These are phyloP conservation scores for Botryotinia globosa DNA, from an alignment of 2,329 filamentous ascomycete genomes.

Conservation along the genomic window DNA sequence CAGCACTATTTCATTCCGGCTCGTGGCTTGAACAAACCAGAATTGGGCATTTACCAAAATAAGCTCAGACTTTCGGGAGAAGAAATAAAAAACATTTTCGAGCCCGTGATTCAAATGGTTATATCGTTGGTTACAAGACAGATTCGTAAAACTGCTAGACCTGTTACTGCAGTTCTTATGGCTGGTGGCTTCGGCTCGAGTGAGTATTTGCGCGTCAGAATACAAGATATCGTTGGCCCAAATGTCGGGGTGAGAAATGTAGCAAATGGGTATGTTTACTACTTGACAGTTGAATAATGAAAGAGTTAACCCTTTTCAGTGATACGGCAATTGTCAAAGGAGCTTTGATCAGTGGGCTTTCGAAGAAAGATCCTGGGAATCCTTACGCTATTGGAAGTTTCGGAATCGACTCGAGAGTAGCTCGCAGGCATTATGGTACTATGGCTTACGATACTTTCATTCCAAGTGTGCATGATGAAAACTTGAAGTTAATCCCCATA, in stretches of 20 bases:
- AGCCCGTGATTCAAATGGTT: background rate
- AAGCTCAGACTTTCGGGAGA: background rate
- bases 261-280: slow-evolving; percentile 2
- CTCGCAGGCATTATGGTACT: background rate
- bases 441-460: background rate
- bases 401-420: slow-evolving; percentile 3
- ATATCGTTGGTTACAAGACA: background rate
- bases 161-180: slow-evolving; percentile 2
- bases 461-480: background rate
- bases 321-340: slow-evolving; percentile 7
- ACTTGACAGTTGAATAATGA: too few species aligned
- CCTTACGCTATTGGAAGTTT: background rate
- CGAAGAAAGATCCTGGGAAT: slow-evolving; percentile 1
- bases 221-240: background rate
- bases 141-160: slow-evolving; percentile 2
- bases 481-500: background rate
- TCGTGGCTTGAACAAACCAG: slow-evolving; percentile 1
- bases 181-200: slow-evolving; percentile 11
- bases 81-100: slow-evolving; percentile 5
- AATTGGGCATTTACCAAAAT: background rate
- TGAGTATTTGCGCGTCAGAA: slow-evolving; percentile 2
- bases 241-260: background rate
- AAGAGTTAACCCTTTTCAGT: background rate
- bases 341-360: slow-evolving; percentile 1
- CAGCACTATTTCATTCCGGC: background rate